A percentile compares a stretch with the other conserved stretches of the same genome.
phyloP scores from a whole-genome alignment of 345 rosid species.

The Brassica rapa region DNA sequence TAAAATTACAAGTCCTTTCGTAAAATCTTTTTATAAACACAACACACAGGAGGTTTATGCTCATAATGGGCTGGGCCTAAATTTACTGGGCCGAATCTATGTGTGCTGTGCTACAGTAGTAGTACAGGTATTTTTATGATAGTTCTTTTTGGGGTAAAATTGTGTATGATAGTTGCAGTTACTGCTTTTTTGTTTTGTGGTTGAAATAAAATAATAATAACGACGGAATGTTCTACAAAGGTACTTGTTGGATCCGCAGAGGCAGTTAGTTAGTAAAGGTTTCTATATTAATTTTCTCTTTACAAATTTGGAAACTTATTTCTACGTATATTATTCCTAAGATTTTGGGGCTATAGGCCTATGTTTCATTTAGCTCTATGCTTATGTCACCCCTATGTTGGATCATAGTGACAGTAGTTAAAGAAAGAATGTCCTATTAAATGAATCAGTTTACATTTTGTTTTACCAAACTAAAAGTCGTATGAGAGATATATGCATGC shows the following conservation, averaged over 20 bases:
- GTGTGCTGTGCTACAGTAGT: background rate
- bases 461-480: background rate
- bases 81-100: background rate
- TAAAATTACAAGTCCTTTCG: background rate
- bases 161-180: background rate
- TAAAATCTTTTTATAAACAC: background rate
- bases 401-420: background rate
- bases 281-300: too few species aligned
- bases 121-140: background rate
- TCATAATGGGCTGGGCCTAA: constrained; percentile 17
- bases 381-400: background rate
- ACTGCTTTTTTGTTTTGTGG: background rate
- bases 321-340: background rate
- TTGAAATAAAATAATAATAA: background rate
- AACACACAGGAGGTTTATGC: background rate
- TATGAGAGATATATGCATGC: background rate
- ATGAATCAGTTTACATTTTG: background rate
- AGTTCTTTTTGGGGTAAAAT: background rate
- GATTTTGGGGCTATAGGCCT: background rate
- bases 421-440: background rate
- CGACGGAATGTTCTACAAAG: background rate
- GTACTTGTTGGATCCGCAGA: background rate
- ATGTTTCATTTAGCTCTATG: background rate
- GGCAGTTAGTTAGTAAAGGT: background rate
- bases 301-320: background rate